A percentile compares a stretch with the other conserved stretches of the same genome.
These are phyloP conservation scores for Phytopythium boreale DNA, from an alignment of 352 stramenopile genomes.

Conservation along the genomic window DNA sequence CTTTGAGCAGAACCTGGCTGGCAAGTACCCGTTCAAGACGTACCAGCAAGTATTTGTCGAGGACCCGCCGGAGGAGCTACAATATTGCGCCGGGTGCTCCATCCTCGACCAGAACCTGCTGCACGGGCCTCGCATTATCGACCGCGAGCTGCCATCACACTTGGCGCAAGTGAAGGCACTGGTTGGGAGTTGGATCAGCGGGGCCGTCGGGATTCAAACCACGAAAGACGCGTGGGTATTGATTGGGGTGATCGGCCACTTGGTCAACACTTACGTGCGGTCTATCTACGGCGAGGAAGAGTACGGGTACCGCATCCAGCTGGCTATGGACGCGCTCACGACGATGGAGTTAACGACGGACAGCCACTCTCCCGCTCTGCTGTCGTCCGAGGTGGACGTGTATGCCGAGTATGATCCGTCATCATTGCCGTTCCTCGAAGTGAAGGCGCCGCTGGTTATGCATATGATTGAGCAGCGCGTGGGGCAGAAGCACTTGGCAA, in stretches of 20 bases:
- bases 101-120: constrained; percentile 79
- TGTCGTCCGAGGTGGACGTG: constrained; percentile 79
- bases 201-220: constrained; percentile 77
- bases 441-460: constrained; percentile 78
- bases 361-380: constrained; percentile 50
- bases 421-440: constrained; percentile 70
- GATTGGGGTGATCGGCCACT: constrained; percentile 73
- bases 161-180: constrained; percentile 78
- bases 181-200: constrained; percentile 76
- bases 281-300: constrained; percentile 81
- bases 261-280: constrained; percentile 81
- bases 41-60: constrained; percentile 89
- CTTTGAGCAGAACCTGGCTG: constrained; percentile 69
- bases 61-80: constrained; percentile 68
- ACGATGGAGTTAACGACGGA: constrained; percentile 82
- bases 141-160: constrained; percentile 76
- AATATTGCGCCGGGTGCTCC: constrained; percentile 62
- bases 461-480: constrained; percentile 88
- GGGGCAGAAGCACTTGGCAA: constrained; percentile 62
- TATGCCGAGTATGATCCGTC: constrained; percentile 80
- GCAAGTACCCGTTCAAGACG: constrained; percentile 80
- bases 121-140: constrained; percentile 77
- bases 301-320: constrained; percentile 82
- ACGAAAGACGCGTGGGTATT: constrained; percentile 86
- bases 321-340: constrained; percentile 81